Evolutionary conservation across 768 basidiomycete genomes (phyloP), one percentile per base, ranked within the genome.

Genomic region (Xerocomellus dryophilus): DNA sequence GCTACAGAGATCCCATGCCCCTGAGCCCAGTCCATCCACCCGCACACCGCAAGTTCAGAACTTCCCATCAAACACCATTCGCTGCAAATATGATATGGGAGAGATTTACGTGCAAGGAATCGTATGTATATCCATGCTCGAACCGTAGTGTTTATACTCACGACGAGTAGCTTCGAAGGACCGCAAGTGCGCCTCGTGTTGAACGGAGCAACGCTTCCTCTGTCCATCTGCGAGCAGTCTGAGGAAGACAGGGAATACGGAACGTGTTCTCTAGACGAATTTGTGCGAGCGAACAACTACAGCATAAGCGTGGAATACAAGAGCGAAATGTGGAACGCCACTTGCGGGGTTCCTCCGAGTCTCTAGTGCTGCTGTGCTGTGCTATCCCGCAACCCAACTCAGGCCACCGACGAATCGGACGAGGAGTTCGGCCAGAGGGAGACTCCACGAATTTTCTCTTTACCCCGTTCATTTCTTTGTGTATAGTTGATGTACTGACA

Each of bases 31-130:
- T 29, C 21, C 67, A 47, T 62, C 52, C 70, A 62, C 41, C 60
- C 54, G 5, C 43, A 31, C 39, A 59, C 35, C 71, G 77, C 34
- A 72, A 69, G 38, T 78, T 70, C 63, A 62, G 66, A 47, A 75
- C 67, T 15, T 71, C 74, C 3, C n/a, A 58, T 11, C 74, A 75
- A 55, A 63, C 71, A 11, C 76, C 76, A 18, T 78, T 78, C 50
- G 75, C 63, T 18, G 75, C 74, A 29, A 67, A 64, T 32, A 76
- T 78, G 71, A 50, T 74, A n/a, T 77, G 74, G 74, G 76, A 77
- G 61, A 69, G 61, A 57, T 77, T 75, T 58, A 62, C 65, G 4
- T 77, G 76, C 64, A 43, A 59, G 29, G 56, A 58, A 18, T 74
- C 72, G 72, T 72, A 34, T 35, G 66, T 62, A 4, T 10, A 47